These are phyloP conservation scores for Labyrinthula sp. DNA, from an alignment of 352 stramenopile species.

Conservation along the genomic window DNA sequence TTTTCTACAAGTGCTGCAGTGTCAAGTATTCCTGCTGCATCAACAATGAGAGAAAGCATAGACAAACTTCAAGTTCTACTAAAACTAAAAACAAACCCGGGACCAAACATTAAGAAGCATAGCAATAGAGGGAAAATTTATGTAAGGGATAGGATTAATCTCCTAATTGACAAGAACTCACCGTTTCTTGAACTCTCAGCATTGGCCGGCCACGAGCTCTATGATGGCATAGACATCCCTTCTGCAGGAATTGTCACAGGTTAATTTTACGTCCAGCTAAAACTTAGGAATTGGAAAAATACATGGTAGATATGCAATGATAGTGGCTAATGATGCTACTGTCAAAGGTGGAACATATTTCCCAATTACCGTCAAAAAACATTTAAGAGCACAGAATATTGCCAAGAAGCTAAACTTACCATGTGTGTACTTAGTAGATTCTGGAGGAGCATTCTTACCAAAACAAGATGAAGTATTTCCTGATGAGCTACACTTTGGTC, in stretches of 20 bases:
- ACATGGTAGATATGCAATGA: slow-evolving; percentile 49
- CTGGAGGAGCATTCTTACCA: slow-evolving; percentile 75
- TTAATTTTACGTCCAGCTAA: too few relatives aligned
- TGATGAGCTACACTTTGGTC: slow-evolving; percentile 80
- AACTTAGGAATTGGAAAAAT: slow-evolving; percentile 59
- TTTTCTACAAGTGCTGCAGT: too few relatives aligned
- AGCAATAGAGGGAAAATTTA: slow-evolving; percentile 49
- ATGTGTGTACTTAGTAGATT: slow-evolving; percentile 73
- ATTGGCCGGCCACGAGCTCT: slow-evolving; percentile 57
- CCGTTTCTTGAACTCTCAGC: slow-evolving; percentile 81
- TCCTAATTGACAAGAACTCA: slow-evolving; percentile 70
- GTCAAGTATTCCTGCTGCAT: too few relatives aligned
- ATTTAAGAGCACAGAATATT: slow-evolving; percentile 65
- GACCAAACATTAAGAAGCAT: slow-evolving; percentile 46
- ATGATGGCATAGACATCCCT: slow-evolving; percentile 47
- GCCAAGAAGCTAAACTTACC: slow-evolving; percentile 77
- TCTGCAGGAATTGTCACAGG: slow-evolving; percentile 63
- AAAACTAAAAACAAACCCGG: slow-evolving; percentile 39
- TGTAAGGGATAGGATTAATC: slow-evolving; percentile 73
- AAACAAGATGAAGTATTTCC: slow-evolving; percentile 89
- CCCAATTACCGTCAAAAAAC: slow-evolving; percentile 94
- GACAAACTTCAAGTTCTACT: slow-evolving; percentile 2
- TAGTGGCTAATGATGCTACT: slow-evolving; percentile 92
- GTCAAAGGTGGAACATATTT: slow-evolving; percentile 95
- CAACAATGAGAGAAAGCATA: slow-evolving; percentile 14